Percentiles rank a stretch among this genome's conserved stretches.
These are phyloP conservation scores for Paraphaeosphaeria minitans DNA, from an alignment of 2,329 filamentous ascomycete genomes.

Conservation along the genomic window DNA sequence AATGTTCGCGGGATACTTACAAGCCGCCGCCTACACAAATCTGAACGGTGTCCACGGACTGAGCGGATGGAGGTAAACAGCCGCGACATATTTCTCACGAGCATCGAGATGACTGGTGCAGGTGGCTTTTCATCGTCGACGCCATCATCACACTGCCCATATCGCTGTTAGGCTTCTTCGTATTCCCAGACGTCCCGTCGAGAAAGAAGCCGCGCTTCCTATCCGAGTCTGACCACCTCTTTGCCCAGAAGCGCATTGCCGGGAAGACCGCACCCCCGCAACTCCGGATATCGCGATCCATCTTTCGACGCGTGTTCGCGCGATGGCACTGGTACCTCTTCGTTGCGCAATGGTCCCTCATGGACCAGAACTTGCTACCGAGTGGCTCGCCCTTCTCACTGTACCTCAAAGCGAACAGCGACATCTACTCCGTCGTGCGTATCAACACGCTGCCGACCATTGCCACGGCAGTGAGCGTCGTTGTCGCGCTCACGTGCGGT, in stretches of 20 bases:
- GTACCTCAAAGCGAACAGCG: conserved; percentile 47
- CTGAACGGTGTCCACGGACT: conserved; percentile 24
- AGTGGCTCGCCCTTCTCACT: conserved; percentile 47
- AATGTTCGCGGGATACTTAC: conserved; percentile 35
- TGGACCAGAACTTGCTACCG: conserved; percentile 48
- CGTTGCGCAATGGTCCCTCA: conserved; percentile 43
- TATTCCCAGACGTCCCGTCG: conserved; percentile 48
- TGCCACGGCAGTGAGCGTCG: conserved; percentile 47
- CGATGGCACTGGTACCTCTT: conserved; percentile 49
- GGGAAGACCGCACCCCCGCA: conserved; percentile 37
- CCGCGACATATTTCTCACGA: neutral
- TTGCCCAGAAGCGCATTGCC: conserved; percentile 23
- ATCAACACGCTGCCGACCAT: conserved; percentile 52
- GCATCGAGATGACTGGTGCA: neutral
- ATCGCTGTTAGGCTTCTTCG: conserved; percentile 48
- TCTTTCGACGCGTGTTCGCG: conserved; percentile 46
- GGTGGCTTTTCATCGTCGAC: conserved; percentile 31
- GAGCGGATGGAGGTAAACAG: conserved; percentile 19
- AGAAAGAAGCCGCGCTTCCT: conserved; percentile 46
- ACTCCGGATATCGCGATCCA: conserved; percentile 39
- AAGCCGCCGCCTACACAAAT: conserved; percentile 11
- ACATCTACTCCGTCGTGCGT: conserved; percentile 40
- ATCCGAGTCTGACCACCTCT: conserved; percentile 22
- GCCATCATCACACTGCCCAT: conserved; percentile 47
- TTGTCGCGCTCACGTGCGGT: conserved; percentile 43